Conservation (phyloP, 2,329 filamentous ascomycete species). For the Clarireedia hainanense region DNA sequence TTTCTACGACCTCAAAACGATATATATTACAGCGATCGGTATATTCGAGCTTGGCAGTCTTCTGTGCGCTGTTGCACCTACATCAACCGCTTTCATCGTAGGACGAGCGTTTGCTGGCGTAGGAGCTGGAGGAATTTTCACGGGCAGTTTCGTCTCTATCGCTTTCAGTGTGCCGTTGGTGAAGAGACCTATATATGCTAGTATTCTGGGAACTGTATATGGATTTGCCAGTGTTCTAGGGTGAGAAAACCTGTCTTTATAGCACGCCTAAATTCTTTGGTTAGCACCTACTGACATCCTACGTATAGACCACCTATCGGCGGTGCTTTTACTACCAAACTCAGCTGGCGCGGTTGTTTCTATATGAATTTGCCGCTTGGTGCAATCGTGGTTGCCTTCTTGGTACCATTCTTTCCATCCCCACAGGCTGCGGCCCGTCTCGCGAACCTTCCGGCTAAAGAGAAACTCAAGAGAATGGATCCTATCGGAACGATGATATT, state of each 20-base stretch:
- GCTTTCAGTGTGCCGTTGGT: neutral
- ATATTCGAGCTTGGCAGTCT: neutral
- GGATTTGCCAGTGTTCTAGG: neutral
- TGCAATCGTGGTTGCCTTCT: neutral
- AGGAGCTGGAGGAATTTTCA: neutral
- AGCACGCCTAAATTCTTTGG: too few relatives aligned
- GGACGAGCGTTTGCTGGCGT: neutral
- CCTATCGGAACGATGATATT: neutral
- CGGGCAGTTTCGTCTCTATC: neutral
- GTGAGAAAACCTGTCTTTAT: too few relatives aligned
- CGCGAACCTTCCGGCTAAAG: neutral
- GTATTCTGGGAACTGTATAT: neutral
- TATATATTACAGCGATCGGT: neutral
- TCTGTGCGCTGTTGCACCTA: neutral
- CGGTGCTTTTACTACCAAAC: neutral
- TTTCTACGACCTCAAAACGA: constrained; percentile 11
- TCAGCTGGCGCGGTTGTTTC: constrained; percentile 1
- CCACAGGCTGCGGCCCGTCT: neutral
- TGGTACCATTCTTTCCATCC: neutral
- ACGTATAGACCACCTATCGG: neutral
- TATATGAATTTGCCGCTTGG: neutral
- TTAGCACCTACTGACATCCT: too few relatives aligned
- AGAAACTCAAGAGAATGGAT: neutral
- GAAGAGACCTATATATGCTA: neutral
- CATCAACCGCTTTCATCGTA: neutral